Conservation (phyloP, 352 stramenopile species). For the Pythium aquatile region DNA sequence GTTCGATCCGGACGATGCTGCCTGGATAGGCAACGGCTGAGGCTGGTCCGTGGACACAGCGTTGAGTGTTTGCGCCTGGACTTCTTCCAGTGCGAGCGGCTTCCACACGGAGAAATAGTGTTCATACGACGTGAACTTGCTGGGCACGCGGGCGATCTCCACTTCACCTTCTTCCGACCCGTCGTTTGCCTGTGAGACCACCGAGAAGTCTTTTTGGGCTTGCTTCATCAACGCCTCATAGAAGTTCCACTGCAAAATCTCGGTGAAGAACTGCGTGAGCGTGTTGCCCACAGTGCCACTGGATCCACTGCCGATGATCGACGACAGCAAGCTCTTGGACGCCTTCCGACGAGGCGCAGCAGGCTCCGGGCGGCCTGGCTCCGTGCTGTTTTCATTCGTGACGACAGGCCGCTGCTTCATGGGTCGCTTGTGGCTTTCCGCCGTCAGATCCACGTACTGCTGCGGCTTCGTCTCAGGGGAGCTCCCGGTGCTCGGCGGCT, state of each 20-base stretch:
- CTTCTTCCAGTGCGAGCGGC: constrained; percentile 80
- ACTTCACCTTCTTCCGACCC: constrained; percentile 77
- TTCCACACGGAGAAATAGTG: constrained; percentile 91
- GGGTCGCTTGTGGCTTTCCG: constrained; percentile 65
- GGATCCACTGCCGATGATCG: neutral
- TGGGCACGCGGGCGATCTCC: constrained; percentile 66
- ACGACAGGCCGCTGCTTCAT: constrained; percentile 39
- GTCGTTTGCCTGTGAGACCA: constrained; percentile 54
- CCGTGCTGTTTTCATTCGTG: constrained; percentile 13
- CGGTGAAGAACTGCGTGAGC: constrained; percentile 78
- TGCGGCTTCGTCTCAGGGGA: constrained; percentile 5
- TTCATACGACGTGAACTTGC: constrained; percentile 83
- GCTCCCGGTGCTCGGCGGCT: constrained; percentile 17
- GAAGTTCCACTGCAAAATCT: constrained; percentile 85
- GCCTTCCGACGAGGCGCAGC: neutral
- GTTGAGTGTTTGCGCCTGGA: constrained; percentile 86
- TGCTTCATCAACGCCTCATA: constrained; percentile 59
- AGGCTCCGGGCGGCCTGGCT: neutral
- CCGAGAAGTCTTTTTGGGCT: constrained; percentile 44
- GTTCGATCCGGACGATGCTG: constrained; percentile 40
- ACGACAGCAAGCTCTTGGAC: constrained; percentile 8
- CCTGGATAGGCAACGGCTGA: constrained; percentile 41
- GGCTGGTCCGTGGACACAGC: constrained; percentile 67
- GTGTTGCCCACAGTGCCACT: constrained; percentile 44
- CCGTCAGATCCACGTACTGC: constrained; percentile 27